These are phyloP conservation scores for Cercophora scortea DNA, from an alignment of 495 filamentous ascomycete species.

Conservation along the genomic window DNA sequence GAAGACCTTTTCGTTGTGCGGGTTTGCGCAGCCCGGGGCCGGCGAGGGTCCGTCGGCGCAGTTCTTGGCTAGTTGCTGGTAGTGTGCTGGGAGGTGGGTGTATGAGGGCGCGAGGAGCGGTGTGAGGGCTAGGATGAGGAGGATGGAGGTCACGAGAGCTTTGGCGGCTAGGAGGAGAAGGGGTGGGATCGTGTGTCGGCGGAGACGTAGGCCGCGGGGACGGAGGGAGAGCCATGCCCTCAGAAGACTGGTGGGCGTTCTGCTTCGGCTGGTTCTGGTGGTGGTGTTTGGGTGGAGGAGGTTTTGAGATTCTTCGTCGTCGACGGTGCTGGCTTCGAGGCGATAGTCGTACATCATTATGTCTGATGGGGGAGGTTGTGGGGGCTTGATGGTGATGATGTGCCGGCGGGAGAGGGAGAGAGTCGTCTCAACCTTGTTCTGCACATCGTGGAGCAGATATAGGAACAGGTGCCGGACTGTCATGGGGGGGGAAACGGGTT, in stretches of 20 bases:
- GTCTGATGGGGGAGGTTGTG: no score
- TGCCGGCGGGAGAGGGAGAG: no score
- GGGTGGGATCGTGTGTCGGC: neutral
- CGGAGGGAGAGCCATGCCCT: neutral
- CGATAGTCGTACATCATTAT: no score
- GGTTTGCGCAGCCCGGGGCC: conserved; percentile 51
- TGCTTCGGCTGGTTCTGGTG: neutral
- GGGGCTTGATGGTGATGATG: no score
- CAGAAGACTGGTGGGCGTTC: neutral
- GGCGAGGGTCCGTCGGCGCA: conserved; percentile 13
- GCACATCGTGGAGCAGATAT: no score
- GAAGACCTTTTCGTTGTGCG: conserved; percentile 59
- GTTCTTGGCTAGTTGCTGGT: conserved; percentile 30
- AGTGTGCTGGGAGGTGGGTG: conserved; percentile 34
- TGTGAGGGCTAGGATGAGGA: conserved; percentile 31
- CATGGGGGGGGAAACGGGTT: no score
- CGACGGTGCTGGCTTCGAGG: no score
- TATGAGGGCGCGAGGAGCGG: conserved; percentile 55
- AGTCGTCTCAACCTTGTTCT: no score
- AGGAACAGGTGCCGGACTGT: no score
- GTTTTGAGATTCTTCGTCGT: neutral
- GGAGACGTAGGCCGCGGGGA: neutral
- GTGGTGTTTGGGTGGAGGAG: neutral
- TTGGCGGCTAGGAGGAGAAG: neutral
- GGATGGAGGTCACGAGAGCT: neutral